Base-by-base conservation (phyloP, 2,329 filamentous ascomycete genomes). In the Nemania sp. region DNA sequence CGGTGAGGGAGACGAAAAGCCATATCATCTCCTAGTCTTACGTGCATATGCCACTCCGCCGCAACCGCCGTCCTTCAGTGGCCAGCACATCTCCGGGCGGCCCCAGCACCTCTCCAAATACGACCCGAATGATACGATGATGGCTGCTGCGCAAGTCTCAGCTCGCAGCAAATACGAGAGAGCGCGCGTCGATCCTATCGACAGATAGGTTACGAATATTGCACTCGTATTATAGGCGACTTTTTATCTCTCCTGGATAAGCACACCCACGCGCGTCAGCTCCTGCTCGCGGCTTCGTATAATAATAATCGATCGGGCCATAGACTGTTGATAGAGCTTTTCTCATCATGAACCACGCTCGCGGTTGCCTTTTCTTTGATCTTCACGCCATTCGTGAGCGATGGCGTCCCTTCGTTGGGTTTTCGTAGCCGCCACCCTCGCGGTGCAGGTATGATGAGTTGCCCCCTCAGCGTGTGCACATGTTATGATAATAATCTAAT, bases 81-180 rank as follows among this genome's bases (percentile, higher is more conserved):
- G 49, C 45, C 29, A 15, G 42, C 39, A 43, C 50, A 46, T 58
- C 32, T 54, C 37, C 18, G 43, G 39, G 12, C 32, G 29, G 43
- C 9, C 9, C 54, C 13, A 49, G 17, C 6, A 32, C 15, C 39
- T 21, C 45, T 10, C 17, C 21, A 25, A 52, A 52, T 57, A 48
- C 54, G 48, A 25, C 7, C 29, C n/a, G 42, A 29, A 40, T 61
- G 54, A 20, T 43, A 57, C 54, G 49, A 49, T 57, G 53, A 34
- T n/a, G 48, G 25, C 25, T 48, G 43, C 21, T 9, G 34, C 39
- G 32, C n/a, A 34, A 54, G 54, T 37, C 53, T 60, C 42, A 56
- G 43, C 40, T 18, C 29, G 32, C 57, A 34, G 17, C 7, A 52
- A 35, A 39, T 12, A 39, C 7, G 12, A n/a, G 21, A 29, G 7